These are phyloP conservation scores for Populus euphratica DNA, from an alignment of 345 rosid genomes.

Conservation along the genomic window DNA sequence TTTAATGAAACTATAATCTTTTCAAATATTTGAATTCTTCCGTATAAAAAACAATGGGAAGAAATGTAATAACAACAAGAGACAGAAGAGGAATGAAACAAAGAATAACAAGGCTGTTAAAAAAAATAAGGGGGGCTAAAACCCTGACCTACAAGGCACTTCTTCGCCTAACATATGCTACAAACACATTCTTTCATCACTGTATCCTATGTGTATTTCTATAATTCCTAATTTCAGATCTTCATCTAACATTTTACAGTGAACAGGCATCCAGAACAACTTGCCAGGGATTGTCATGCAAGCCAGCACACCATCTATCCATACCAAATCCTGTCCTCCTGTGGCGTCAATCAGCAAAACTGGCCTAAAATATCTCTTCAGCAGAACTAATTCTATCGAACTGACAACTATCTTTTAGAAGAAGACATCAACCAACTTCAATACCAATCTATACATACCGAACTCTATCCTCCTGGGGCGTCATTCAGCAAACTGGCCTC, in stretches of 20 bases:
- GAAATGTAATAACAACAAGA: background rate
- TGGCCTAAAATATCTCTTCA: background rate
- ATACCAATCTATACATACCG: conserved; percentile 38
- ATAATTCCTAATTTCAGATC: conserved; percentile 18
- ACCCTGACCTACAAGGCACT: background rate
- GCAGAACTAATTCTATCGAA: conserved; percentile 16
- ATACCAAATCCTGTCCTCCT: background rate
- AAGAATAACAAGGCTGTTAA: background rate
- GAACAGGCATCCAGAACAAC: background rate
- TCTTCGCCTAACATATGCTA: background rate
- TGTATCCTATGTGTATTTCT: conserved; percentile 16
- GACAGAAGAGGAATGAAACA: background rate
- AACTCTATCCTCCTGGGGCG: background rate
- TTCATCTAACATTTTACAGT: background rate
- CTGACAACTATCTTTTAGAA: background rate
- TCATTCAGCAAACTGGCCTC: conserved; percentile 12
- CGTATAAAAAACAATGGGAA: background rate
- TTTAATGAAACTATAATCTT: background rate
- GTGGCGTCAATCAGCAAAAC: conserved; percentile 12
- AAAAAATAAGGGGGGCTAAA: background rate
- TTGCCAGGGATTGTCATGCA: background rate
- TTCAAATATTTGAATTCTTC: background rate
- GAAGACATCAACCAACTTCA: conserved; percentile 25
- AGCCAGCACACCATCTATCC: background rate
- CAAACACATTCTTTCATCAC: conserved; percentile 8